phyloP scores from a whole-genome alignment of 2,329 filamentous ascomycete genomes.

The Diaporthe sp. region DNA sequence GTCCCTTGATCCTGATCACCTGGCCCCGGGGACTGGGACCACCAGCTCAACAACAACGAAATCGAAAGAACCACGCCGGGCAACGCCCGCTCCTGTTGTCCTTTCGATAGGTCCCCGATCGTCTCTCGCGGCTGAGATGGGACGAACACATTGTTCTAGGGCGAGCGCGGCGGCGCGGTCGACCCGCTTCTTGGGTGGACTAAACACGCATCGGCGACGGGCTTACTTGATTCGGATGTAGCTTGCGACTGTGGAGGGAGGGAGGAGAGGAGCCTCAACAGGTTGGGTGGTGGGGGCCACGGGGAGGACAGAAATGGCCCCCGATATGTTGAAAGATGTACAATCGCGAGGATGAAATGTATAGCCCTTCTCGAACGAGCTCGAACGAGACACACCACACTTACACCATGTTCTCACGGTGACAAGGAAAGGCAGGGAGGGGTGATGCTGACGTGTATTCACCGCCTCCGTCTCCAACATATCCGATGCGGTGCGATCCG shows the following conservation, averaged over 20 bases:
- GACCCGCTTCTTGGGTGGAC: neutral
- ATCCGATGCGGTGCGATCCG: slow-evolving; percentile 9
- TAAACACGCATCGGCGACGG: neutral
- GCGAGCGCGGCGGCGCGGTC: neutral
- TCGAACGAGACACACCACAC: neutral
- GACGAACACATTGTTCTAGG: slow-evolving; percentile 10
- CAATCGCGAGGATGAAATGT: neutral
- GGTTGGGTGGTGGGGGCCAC: neutral
- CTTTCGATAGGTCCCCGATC: neutral
- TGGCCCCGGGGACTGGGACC: too few relatives aligned
- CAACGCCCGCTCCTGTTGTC: neutral
- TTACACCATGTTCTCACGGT: neutral
- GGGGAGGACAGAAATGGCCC: neutral
- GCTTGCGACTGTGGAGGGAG: slow-evolving; percentile 10
- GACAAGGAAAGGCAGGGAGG: neutral
- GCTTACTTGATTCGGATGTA: slow-evolving; percentile 29
- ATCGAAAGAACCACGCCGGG: neutral
- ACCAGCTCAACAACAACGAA: neutral
- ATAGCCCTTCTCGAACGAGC: too few relatives aligned
- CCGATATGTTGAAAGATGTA: neutral
- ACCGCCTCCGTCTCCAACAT: neutral
- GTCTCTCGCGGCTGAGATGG: neutral
- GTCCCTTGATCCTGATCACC: neutral
- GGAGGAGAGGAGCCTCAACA: slow-evolving; percentile 3
- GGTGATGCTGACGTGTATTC: neutral